These are phyloP conservation scores for Nectriaceae sp. DNA, from an alignment of 2,329 filamentous ascomycete species.

Conservation along the genomic window DNA sequence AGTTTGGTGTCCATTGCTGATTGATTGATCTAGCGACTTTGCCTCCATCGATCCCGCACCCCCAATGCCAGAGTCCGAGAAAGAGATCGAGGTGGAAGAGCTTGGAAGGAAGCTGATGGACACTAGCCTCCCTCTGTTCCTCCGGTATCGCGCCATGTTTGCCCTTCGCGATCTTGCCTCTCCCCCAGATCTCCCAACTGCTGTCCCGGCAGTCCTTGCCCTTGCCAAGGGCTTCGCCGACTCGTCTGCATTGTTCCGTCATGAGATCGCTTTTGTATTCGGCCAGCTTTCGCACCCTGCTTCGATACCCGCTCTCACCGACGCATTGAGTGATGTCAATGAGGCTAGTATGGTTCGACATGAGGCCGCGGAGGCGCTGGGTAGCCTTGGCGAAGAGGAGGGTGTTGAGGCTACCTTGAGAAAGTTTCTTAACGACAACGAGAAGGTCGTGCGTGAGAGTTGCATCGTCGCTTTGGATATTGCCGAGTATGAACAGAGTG, in stretches of 20 bases:
- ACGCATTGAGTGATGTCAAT: constrained; percentile 72
- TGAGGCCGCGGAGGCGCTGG: constrained; percentile 94
- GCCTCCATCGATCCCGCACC: constrained; percentile 94
- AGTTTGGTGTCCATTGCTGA: constrained; percentile 35
- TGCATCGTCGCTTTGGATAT: constrained; percentile 95
- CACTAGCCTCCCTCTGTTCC: constrained; percentile 77
- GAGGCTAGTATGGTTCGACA: constrained; percentile 97
- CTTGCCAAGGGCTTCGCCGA: constrained; percentile 85
- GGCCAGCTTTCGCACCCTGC: constrained; percentile 94
- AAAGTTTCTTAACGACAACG: constrained; percentile 83
- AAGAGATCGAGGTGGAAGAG: constrained; percentile 73
- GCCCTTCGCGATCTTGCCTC: constrained; percentile 92
- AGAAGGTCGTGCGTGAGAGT: constrained; percentile 92
- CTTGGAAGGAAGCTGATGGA: constrained; percentile 80
- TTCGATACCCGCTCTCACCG: constrained; percentile 87
- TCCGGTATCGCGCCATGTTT: constrained; percentile 97
- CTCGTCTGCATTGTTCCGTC: constrained; percentile 88
- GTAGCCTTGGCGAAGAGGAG: constrained; percentile 89
- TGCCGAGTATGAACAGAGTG: constrained; percentile 93
- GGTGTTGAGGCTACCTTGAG: constrained; percentile 87
- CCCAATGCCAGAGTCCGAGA: constrained; percentile 71
- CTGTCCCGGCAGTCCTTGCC: constrained; percentile 81
- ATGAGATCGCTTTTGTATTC: constrained; percentile 98
- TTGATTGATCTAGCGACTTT: constrained; percentile 70
- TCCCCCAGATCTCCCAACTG: constrained; percentile 86